Evolutionary conservation across 2,329 filamentous ascomycete species (phyloP).

Genomic region (Calonectria crousiana): DNA sequence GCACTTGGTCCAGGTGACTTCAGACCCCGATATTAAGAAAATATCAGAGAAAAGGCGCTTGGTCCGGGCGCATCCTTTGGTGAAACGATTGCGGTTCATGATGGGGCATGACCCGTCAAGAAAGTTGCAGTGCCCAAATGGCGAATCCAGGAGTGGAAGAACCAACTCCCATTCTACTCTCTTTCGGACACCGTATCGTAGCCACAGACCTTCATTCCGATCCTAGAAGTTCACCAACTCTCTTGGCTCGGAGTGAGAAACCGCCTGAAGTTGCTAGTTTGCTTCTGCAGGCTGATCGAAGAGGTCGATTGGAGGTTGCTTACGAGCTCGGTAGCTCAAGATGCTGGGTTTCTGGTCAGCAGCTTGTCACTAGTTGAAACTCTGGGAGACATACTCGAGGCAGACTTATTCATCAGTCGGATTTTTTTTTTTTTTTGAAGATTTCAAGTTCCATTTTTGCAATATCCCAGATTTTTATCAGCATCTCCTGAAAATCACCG

Average conservation of each 20-base stretch:
- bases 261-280: too few species aligned
- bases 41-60: background rate
- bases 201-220: too few species aligned
- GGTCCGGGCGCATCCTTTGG: background rate
- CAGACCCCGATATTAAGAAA: background rate
- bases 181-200: background rate
- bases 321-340: too few species aligned
- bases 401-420: background rate
- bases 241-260: too few species aligned
- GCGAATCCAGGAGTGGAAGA: background rate
- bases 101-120: background rate
- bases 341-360: too few species aligned
- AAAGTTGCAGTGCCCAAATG: background rate
- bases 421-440: background rate
- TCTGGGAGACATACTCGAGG: background rate
- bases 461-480: background rate
- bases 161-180: background rate
- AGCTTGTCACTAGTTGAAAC: too few species aligned
- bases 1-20: background rate
- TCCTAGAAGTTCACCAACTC: too few species aligned
- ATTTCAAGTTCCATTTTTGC: background rate
- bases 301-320: too few species aligned
- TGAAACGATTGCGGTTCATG: background rate
- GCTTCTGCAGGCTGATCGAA: too few species aligned
- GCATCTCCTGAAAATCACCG: too few species aligned